Evolutionary conservation across 1,284 basidiomycete species (phyloP), one percentile per base, ranked within the genome.

Genomic region (Microbotryum silenes-acaulis): DNA sequence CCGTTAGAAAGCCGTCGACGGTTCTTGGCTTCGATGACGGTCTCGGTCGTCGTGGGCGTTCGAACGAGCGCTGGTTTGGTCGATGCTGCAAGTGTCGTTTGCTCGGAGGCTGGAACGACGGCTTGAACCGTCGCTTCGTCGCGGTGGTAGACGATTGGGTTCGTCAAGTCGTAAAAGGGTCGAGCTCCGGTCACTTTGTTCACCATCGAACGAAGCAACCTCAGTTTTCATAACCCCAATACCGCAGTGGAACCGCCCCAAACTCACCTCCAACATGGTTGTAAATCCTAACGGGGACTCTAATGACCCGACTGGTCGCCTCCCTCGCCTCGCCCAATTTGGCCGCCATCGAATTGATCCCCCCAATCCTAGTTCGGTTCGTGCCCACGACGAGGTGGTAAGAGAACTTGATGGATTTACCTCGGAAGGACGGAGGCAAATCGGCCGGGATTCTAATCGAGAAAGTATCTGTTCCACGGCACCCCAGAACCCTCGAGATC

Each of bases 381-480:
- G 87, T 86, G 1, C 92, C 91, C 2, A 97, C 81, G 12, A 88
- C 80, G 14, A 98, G 82, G 68, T 91, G 86, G 74, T 97, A 98
- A 10, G 86, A 85, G 74, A 98, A 93, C 69, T 81, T 82, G 65
- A 97, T 80, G 1, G 85, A 81, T 56, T 86, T 85, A 2, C 94
- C 94, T 48, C 83, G 82, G 77, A 89, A 96, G 0, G 91, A 90
- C 0, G 94, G 94, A 0, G 94, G 94, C 0, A 97, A 79, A 60
- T 83, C 83, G 6, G 83, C 78, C 0, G 94, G 92, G 1, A 97
- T 77, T 3, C 78, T 75, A 3, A 92, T 76, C 0, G 82, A 82
- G 74, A 93, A 94, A 2, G 83, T 84, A 75, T 88, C 91, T 93
- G 69, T 27, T 45, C 37, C 37, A 18, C 37, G 60, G 58, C n/a